Conservation (phyloP, 1,139 yeast genomes). For the Pneumocystis wakefieldiae region DNA sequence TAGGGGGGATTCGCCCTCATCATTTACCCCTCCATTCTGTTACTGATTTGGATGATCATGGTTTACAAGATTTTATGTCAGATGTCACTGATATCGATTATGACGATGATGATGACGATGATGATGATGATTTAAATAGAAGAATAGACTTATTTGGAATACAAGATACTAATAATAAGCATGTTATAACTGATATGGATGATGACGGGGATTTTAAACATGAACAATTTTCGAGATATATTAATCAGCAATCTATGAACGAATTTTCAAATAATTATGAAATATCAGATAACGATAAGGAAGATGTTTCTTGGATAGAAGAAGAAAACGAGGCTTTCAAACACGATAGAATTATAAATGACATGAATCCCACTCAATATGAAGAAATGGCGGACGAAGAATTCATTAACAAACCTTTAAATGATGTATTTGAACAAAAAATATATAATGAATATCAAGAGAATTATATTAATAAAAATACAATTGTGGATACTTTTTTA, state of each 20-base stretch:
- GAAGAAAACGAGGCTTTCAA: not conserved
- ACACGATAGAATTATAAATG: not conserved
- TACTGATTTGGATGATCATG: conserved; percentile 23
- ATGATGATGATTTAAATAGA: conserved; percentile 25
- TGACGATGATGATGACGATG: conserved; percentile 26
- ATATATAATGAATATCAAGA: not conserved
- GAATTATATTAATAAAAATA: not conserved
- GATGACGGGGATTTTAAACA: conserved; percentile 15
- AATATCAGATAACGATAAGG: conserved; percentile 11
- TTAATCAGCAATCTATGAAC: conserved; percentile 6
- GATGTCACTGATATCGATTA: conserved; percentile 15
- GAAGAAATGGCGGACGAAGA: not conserved
- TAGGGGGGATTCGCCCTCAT: conserved; percentile 59
- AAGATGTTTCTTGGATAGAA: conserved; percentile 5
- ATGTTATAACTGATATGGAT: conserved; percentile 13
- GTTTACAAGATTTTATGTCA: conserved; percentile 18
- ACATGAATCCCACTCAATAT: not conserved
- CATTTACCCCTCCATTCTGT: conserved; percentile 22
- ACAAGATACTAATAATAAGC: conserved; percentile 14
- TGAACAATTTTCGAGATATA: conserved; percentile 21
- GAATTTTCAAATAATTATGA: conserved; percentile 27
- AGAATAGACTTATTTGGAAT: conserved; percentile 20
- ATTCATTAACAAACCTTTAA: not conserved
- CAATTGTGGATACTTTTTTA: not conserved
- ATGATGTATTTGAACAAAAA: not conserved